Evolutionary conservation across 768 basidiomycete genomes (phyloP).

Genomic region (Tylopilus felleus): DNA sequence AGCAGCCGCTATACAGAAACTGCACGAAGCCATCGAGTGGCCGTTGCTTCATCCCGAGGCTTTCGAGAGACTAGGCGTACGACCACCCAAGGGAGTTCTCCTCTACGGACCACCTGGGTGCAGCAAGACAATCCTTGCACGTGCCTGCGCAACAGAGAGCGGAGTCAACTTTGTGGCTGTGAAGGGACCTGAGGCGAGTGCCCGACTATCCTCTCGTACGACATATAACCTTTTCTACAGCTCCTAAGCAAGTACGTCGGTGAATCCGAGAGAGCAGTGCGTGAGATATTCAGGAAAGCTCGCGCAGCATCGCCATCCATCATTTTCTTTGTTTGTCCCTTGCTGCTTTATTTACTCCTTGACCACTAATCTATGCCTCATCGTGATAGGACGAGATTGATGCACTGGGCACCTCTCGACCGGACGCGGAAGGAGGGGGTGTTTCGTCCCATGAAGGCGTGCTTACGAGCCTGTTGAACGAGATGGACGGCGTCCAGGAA

Average conservation of each 20-base stretch:
- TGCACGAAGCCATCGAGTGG: slow-evolving; percentile 94
- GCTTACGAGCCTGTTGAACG: slow-evolving; percentile 88
- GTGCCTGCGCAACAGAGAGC: slow-evolving; percentile 90
- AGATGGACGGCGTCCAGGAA: slow-evolving; percentile 98
- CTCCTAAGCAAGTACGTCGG: slow-evolving; percentile 96
- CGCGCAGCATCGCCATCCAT: slow-evolving; percentile 93
- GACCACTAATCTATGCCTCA: neutral
- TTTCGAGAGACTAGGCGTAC: slow-evolving; percentile 83
- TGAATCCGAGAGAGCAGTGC: slow-evolving; percentile 91
- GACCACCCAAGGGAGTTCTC: slow-evolving; percentile 84
- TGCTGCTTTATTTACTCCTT: neutral
- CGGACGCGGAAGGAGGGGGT: slow-evolving; percentile 48
- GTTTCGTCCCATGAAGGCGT: slow-evolving; percentile 78
- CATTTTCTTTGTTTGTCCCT: slow-evolving; percentile 80
- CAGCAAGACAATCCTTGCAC: slow-evolving; percentile 90
- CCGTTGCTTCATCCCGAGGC: slow-evolving; percentile 83
- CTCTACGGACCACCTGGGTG: slow-evolving; percentile 98
- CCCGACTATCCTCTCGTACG: neutral
- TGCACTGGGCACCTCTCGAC: slow-evolving; percentile 80
- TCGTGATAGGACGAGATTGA: slow-evolving; percentile 88
- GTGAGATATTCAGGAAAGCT: slow-evolving; percentile 95
- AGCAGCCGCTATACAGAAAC: slow-evolving; percentile 70
- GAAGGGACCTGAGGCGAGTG: slow-evolving; percentile 89
- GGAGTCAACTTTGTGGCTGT: slow-evolving; percentile 96
- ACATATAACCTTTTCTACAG: slow-evolving; percentile 39